phyloP scores from a whole-genome alignment of 2,329 filamentous ascomycete species.

The Aspergillus sp. region DNA sequence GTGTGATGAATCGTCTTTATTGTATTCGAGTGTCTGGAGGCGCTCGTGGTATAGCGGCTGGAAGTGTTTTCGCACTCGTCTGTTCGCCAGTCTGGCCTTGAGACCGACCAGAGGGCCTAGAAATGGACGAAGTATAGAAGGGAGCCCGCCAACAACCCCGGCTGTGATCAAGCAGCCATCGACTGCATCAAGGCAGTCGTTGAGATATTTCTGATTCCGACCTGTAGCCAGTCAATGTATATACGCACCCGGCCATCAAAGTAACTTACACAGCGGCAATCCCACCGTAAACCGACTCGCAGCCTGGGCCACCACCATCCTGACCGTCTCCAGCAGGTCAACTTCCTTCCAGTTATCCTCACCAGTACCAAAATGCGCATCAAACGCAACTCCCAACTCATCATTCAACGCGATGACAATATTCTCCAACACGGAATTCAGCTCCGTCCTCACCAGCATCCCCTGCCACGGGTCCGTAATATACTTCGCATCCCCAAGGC shows the following conservation, averaged over 20 bases:
- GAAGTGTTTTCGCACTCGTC: slow-evolving; percentile 2
- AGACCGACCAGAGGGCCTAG: slow-evolving; percentile 29
- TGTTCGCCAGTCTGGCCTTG: slow-evolving; percentile 3
- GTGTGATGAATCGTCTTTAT: neutral
- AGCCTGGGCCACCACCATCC: slow-evolving; percentile 26
- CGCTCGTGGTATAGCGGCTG: slow-evolving; percentile 20
- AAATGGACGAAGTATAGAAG: slow-evolving; percentile 32
- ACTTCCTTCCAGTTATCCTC: slow-evolving; percentile 25
- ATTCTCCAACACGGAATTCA: slow-evolving; percentile 22
- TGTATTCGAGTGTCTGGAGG: slow-evolving; percentile 17
- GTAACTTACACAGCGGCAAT: slow-evolving; percentile 28
- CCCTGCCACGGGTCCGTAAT: slow-evolving; percentile 36
- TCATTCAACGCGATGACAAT: slow-evolving; percentile 18
- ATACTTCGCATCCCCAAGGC: slow-evolving; percentile 37
- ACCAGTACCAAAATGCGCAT: slow-evolving; percentile 24
- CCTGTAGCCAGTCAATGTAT: neutral
- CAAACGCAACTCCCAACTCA: slow-evolving; percentile 26
- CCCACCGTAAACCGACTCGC: slow-evolving; percentile 33
- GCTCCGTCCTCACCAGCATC: slow-evolving; percentile 18
- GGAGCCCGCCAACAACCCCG: slow-evolving; percentile 31
- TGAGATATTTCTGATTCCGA: slow-evolving; percentile 8
- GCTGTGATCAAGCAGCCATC: slow-evolving; percentile 24
- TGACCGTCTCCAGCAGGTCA: slow-evolving; percentile 22
- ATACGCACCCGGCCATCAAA: neutral
- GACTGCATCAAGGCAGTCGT: neutral